Evolutionary conservation across 2,329 filamentous ascomycete species (phyloP), one percentile per base, ranked within the genome.

Genomic region (Diaporthe citriasiana): DNA sequence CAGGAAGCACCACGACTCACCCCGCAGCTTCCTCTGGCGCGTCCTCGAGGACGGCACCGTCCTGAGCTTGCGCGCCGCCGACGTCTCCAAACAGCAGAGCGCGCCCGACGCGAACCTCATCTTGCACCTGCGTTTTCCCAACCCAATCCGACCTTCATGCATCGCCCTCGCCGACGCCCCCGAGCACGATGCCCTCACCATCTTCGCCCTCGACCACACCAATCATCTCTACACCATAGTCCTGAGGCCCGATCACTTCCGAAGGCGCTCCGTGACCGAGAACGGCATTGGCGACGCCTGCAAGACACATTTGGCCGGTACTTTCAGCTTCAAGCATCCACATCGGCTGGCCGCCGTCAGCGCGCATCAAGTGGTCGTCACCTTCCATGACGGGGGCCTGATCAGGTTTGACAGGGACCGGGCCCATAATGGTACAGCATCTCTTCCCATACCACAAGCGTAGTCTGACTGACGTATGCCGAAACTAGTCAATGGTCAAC

Each of bases 1-100:
- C 83, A 92, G 97, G 72, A 90, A 90, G 82, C 90, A 93, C 82
- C 91, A 93, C 80, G 87, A 89, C 76, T 92, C 93, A 76, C 97
- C 97, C 51, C 92, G 94, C 80, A 94, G 91, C 83, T 97, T 98
- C 81, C 88, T 98, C 63, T 99, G 97, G 97, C 91, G 96, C 78
- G 89, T 98, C 51, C 85, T 98, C 75, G 93, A 97, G 80, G 91
- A 94, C 79, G 91, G 92, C 79, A 93, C 90, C 77, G 87, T 95
- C 76, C 87, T 99, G 78, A 96, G 97, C 84, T 88, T 99, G 68
- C 93, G 94, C 80, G 92, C 91, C 53, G 91, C 94, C 75, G 97
- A 99, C 83, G 85, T 98, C 77, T 93, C 91, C 81, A 95, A 89
- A 85, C 90, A 88, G 77, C 88, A 87, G 75, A 89, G 87, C 77